Conservation (phyloP, 805 yeast genomes). For the Ogataea naganishii region DNA sequence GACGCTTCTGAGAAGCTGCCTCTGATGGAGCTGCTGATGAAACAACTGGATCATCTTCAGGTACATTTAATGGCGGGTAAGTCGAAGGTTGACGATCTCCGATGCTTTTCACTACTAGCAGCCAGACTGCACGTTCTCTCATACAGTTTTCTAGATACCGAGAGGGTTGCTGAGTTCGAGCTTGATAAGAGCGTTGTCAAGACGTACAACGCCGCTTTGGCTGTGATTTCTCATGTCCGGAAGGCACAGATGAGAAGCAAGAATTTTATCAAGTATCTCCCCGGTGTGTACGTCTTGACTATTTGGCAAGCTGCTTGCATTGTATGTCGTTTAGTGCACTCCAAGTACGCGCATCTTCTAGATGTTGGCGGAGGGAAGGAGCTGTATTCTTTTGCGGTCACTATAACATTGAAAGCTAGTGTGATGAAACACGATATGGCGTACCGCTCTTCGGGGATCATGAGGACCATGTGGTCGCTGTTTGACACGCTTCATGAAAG, state of each 20-base stretch:
- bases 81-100: slow-evolving; percentile 51
- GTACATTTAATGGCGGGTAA: slow-evolving; percentile 32
- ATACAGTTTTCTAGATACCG: slow-evolving; percentile 69
- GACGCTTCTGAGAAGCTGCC: slow-evolving; percentile 69
- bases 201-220: slow-evolving; percentile 72
- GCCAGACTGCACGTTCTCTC: slow-evolving; percentile 78
- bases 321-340: slow-evolving; percentile 69
- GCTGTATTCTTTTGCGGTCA: slow-evolving; percentile 58
- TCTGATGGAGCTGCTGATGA: slow-evolving; percentile 56
- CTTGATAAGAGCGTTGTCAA: slow-evolving; percentile 65
- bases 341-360: slow-evolving; percentile 56
- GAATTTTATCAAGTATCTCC: slow-evolving; percentile 65
- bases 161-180: slow-evolving; percentile 42
- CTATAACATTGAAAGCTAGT: slow-evolving; percentile 68
- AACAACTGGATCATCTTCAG: slow-evolving; percentile 73
- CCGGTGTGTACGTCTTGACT: slow-evolving; percentile 71
- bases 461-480: slow-evolving; percentile 90
- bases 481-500: slow-evolving; percentile 60
- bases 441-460: slow-evolving; percentile 84
- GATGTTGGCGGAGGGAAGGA: slow-evolving; percentile 68
- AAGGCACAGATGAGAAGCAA: slow-evolving; percentile 50
- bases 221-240: slow-evolving; percentile 59
- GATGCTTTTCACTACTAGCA: slow-evolving; percentile 60
- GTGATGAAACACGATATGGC: slow-evolving; percentile 89
- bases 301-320: slow-evolving; percentile 92